phyloP scores from a whole-genome alignment of 2,329 filamentous ascomycete genomes.

The Geosmithia putterillii region DNA sequence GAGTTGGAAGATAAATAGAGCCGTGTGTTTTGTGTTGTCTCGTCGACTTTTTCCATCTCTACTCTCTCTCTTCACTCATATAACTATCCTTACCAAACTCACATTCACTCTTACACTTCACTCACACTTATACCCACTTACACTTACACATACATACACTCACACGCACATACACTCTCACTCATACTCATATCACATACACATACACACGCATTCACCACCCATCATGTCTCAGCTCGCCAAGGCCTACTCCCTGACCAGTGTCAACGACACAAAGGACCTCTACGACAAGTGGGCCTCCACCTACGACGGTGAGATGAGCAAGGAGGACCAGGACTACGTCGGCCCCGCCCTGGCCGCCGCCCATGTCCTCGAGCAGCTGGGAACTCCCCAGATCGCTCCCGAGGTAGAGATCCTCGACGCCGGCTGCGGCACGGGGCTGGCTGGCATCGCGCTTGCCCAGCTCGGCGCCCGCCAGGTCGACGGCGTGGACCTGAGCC shows the following conservation, averaged over 20 bases:
- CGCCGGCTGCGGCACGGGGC: slow-evolving; percentile 43
- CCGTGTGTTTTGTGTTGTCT: neutral
- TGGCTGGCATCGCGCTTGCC: slow-evolving; percentile 34
- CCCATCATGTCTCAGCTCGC: slow-evolving; percentile 14
- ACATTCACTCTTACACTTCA: neutral
- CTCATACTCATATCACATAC: neutral
- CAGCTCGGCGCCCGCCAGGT: slow-evolving; percentile 28
- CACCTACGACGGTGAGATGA: slow-evolving; percentile 19
- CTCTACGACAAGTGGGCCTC: slow-evolving; percentile 23
- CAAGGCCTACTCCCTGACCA: slow-evolving; percentile 13
- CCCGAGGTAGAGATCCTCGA: slow-evolving; percentile 28
- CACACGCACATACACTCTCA: neutral
- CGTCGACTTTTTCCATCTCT: neutral
- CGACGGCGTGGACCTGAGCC: slow-evolving; percentile 38
- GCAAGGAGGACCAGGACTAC: slow-evolving; percentile 24
- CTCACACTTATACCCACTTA: neutral
- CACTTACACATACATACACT: neutral
- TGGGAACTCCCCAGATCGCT: slow-evolving; percentile 11
- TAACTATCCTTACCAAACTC: neutral
- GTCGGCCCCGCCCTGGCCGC: slow-evolving; percentile 25
- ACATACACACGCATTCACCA: neutral
- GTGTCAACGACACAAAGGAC: slow-evolving; percentile 11
- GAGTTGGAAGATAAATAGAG: slow-evolving; percentile 1
- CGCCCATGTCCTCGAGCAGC: slow-evolving; percentile 17
- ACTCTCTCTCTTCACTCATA: neutral